Evolutionary conservation across 352 stramenopile genomes (phyloP).

Genomic region (Pythium graminicola): DNA sequence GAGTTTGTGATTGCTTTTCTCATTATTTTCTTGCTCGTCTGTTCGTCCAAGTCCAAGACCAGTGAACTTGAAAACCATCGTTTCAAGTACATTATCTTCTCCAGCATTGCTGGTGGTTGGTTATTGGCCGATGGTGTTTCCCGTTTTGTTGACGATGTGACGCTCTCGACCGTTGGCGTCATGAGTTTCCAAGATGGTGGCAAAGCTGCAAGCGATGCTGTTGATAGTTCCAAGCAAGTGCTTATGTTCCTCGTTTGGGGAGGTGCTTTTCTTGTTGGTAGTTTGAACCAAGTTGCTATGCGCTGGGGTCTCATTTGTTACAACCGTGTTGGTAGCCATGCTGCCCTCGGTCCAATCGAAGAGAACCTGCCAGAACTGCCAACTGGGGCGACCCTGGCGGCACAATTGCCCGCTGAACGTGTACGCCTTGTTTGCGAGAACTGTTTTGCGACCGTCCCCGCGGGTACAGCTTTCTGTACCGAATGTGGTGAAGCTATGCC

Average conservation of each 20-base stretch:
- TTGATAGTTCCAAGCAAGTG: slow-evolving; percentile 48
- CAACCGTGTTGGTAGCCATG: slow-evolving; percentile 79
- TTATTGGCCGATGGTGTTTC: slow-evolving; percentile 67
- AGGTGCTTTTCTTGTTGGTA: slow-evolving; percentile 47
- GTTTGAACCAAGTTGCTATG: slow-evolving; percentile 79
- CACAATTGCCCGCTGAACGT: slow-evolving; percentile 48
- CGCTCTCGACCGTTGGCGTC: slow-evolving; percentile 61
- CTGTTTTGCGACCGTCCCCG: slow-evolving; percentile 80
- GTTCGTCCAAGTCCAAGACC: slow-evolving; percentile 67
- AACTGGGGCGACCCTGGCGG: slow-evolving; percentile 51
- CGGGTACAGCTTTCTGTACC: slow-evolving; percentile 82
- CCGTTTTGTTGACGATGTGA: slow-evolving; percentile 49
- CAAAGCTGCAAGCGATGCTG: slow-evolving; percentile 34
- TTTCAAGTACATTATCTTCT: slow-evolving; percentile 86
- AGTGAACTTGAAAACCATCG: slow-evolving; percentile 82
- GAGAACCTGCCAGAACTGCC: slow-evolving; percentile 74
- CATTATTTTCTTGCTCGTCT: slow-evolving; percentile 85
- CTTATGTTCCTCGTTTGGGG: slow-evolving; percentile 82
- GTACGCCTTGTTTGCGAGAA: slow-evolving; percentile 85
- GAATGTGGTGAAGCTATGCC: slow-evolving; percentile 86
- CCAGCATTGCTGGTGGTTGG: slow-evolving; percentile 64
- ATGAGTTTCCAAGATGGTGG: slow-evolving; percentile 60
- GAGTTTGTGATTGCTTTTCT: slow-evolving; percentile 86
- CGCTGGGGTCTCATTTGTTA: slow-evolving; percentile 86
- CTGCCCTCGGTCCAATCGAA: slow-evolving; percentile 52